Conservation (phyloP, 345 rosid genomes). For the Carallia pectinifolia region DNA sequence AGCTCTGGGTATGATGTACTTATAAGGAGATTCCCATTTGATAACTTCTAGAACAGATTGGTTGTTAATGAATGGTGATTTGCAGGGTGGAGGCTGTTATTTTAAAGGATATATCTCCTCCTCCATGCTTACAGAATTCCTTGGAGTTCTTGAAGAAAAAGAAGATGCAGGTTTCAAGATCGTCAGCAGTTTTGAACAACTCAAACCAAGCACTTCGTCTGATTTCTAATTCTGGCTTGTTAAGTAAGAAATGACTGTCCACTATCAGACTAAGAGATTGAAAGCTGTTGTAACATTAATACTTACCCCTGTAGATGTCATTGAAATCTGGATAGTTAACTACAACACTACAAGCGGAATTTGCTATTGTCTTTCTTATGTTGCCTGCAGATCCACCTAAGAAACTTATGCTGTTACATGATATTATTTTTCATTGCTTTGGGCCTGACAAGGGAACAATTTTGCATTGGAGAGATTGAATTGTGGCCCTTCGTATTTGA, state of each 20-base stretch:
- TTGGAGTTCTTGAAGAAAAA: conserved; percentile 80
- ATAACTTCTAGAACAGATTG: background rate
- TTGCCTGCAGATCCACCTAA: background rate
- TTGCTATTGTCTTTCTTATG: background rate
- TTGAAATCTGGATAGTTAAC: background rate
- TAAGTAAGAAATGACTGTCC: conserved; percentile 34
- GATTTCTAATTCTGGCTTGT: conserved; percentile 47
- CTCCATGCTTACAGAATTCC: conserved; percentile 63
- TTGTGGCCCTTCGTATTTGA: background rate
- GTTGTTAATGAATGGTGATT: background rate
- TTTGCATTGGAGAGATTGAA: background rate
- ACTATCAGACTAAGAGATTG: background rate
- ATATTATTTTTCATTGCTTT: background rate
- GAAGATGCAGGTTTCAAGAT: conserved; percentile 74
- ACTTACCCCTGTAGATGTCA: background rate
- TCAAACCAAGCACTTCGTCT: conserved; percentile 81
- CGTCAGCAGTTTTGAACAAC: conserved; percentile 67
- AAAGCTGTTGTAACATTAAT: background rate
- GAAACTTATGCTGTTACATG: background rate
- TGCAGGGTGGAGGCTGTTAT: conserved; percentile 69
- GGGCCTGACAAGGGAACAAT: background rate
- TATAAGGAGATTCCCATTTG: background rate
- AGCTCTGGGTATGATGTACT: conserved; percentile 51
- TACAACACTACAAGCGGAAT: background rate
- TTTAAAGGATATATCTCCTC: conserved; percentile 64